Evolutionary conservation across 345 rosid genomes (phyloP).

Genomic region (Euphorbia pulcherrima): DNA sequence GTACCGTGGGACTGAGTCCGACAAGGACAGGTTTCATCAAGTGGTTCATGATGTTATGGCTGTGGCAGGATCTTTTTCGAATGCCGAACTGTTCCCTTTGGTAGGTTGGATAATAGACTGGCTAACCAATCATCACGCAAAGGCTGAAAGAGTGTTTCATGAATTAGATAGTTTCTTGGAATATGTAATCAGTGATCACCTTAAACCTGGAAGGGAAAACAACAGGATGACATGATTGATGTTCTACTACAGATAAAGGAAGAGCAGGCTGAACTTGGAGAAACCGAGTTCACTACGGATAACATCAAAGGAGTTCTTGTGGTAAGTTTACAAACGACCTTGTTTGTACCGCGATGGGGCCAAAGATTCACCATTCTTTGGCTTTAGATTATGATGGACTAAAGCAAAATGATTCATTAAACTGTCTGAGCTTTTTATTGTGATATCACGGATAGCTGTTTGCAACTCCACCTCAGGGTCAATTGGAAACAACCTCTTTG

Average conservation of each 20-base stretch:
- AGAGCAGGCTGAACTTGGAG: slow-evolving; percentile 6
- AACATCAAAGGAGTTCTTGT: slow-evolving; percentile 26
- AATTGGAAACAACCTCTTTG: too few species aligned
- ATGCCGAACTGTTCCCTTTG: slow-evolving; percentile 37
- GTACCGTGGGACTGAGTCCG: slow-evolving; percentile 18
- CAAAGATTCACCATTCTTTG: too few species aligned
- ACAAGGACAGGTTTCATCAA: slow-evolving; percentile 25
- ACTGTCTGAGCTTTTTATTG: too few species aligned
- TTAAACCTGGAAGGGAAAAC: slow-evolving; percentile 27
- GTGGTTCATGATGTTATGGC: slow-evolving; percentile 26
- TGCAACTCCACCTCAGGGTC: too few species aligned
- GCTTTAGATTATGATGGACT: too few species aligned
- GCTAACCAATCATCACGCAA: slow-evolving; percentile 32
- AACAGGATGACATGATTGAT: slow-evolving; percentile 23
- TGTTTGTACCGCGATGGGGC: too few species aligned
- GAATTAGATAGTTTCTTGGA: slow-evolving; percentile 37
- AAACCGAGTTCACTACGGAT: slow-evolving; percentile 8
- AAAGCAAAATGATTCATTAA: too few species aligned
- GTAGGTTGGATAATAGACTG: slow-evolving; percentile 38
- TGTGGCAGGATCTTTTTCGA: slow-evolving; percentile 31
- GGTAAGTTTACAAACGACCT: slow-evolving; percentile 15
- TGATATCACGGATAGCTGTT: too few species aligned
- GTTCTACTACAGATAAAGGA: slow-evolving; percentile 22
- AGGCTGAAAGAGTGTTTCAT: slow-evolving; percentile 32
- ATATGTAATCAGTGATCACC: slow-evolving; percentile 35